Base-by-base conservation (phyloP, 139 green algal genomes). In the Chlorella sp. region DNA sequence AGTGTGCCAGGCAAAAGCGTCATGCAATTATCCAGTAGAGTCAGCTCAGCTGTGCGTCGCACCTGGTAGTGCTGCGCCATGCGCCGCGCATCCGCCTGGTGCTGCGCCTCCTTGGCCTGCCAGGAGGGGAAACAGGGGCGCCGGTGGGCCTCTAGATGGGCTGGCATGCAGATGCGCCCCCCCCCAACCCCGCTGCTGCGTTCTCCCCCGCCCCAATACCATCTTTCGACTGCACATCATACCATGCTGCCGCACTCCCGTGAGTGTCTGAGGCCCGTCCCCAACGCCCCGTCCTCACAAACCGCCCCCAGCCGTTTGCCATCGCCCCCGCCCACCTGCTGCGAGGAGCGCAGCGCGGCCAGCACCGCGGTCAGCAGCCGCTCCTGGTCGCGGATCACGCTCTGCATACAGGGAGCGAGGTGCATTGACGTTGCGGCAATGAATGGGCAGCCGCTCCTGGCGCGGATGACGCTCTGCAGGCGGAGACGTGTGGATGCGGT, bases 21-120 rank as follows among this genome's bases (percentile, higher is more conserved):
- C n/a, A n/a, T n/a, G n/a, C n/a, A n/a, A n/a, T n/a, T n/a, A n/a
- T n/a, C n/a, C n/a, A n/a, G n/a, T n/a, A n/a, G n/a, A n/a, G n/a
- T n/a, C n/a, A n/a, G n/a, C n/a, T n/a, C n/a, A n/a, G n/a, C n/a
- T n/a, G n/a, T n/a, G n/a, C n/a, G n/a, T n/a, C n/a, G n/a, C 51
- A 60, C 46, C 51, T 87, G 83, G 75, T 87, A 83, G 36, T 87
- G 64, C 64, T 87, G 83, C 6, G 75, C 75, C 28, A 87, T 36
- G 36, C 75, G 75, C 48, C 64, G 67, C 46, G 80, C 48, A 65
- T 87, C 83, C 24, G 83, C 83, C 40, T 76, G 73, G 64, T 83
- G 46, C 48, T 72, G 64, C 46, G 46, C 46, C 74, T 87, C 83
- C 83, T 82, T 81, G 54, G 68, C 72, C 72, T 86, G 82, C 24